Conservation (phyloP, 2,329 filamentous ascomycete genomes). For the Thermothelomyces thermophilus region DNA sequence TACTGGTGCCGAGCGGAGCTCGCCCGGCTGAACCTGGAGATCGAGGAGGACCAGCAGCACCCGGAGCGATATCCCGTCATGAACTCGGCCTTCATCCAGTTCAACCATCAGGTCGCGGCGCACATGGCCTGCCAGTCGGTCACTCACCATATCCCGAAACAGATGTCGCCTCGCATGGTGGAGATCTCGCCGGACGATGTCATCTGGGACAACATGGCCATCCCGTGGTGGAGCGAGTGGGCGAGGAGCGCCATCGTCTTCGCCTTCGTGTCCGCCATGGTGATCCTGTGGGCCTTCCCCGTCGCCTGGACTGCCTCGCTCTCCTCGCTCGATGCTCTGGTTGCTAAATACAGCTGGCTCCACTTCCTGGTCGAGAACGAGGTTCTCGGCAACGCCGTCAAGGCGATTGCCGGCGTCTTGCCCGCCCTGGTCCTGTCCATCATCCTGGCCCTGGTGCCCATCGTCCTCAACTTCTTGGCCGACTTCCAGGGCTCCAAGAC, state of each 20-base stretch:
- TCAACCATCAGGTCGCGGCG: constrained; percentile 94
- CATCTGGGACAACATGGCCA: constrained; percentile 94
- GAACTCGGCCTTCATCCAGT: constrained; percentile 97
- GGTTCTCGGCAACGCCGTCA: constrained; percentile 54
- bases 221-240: constrained; percentile 90
- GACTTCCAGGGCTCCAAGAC: constrained; percentile 75
- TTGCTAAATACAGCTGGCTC: constrained; percentile 61
- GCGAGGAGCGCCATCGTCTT: constrained; percentile 62
- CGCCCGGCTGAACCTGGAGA: constrained; percentile 82
- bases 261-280: constrained; percentile 61
- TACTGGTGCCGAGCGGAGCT: constrained; percentile 84
- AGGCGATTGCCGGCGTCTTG: constrained; percentile 73
- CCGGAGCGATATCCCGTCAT: constrained; percentile 83
- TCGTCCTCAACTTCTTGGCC: constrained; percentile 69
- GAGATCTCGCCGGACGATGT: constrained; percentile 92
- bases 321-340: constrained; percentile 67
- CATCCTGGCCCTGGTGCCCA: constrained; percentile 72
- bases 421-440: constrained; percentile 71
- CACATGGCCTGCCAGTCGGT: constrained; percentile 96
- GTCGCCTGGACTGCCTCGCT: constrained; percentile 82
- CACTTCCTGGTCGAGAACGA: constrained; percentile 56
- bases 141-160: constrained; percentile 82
- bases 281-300: constrained; percentile 84
- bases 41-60: constrained; percentile 80
- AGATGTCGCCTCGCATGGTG: constrained; percentile 88